Evolutionary conservation across 2,329 filamentous ascomycete species (phyloP), one percentile per base, ranked within the genome.

Genomic region (Microcera coccophila): DNA sequence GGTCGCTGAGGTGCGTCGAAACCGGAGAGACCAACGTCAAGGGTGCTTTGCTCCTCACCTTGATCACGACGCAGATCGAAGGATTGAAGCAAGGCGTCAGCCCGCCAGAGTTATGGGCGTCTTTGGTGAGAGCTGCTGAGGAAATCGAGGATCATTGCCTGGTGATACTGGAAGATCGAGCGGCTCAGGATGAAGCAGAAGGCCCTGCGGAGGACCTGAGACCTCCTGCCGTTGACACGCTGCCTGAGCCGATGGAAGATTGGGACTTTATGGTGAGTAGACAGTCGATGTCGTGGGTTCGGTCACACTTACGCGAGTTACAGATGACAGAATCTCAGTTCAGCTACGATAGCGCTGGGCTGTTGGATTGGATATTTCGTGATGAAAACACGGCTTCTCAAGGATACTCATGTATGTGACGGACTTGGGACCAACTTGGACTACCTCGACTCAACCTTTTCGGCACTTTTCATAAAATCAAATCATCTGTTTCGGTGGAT

Each of bases 1-100:
- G 71, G 70, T 53, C 53, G 1, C 53, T 73, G 34, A 48, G 52
- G 5, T 63, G 60, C 8, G 62, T 79, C n/a, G 50, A 66, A 35
- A 65, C 63, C 0, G 77, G 75, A 2, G 75, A 80, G 57, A 79
- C 75, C 0, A 81, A 79, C 41, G 60, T 74, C 16, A 81, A 80
- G 48, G 72, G 73, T 0, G 71, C 72, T 31, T 37, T 81, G 15
- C 63, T 79, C 11, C 47, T 62, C 0, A 51, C 35, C 1, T 15
- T 58, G 4, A 17, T 57, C 1, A 5, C 31, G 3, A 63, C 67
- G 0, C 67, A 77, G 33, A 61, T 79, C 0, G 61, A 72, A 3
- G 69, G 62, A 0, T 55, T 75, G 1, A 57, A 64, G 44, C 55
- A 52, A 3, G 68, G 72, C 0, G 10, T 67, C 0, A 45, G 45